Evolutionary conservation across 345 rosid genomes (phyloP).

Genomic region (Boechera stricta): DNA sequence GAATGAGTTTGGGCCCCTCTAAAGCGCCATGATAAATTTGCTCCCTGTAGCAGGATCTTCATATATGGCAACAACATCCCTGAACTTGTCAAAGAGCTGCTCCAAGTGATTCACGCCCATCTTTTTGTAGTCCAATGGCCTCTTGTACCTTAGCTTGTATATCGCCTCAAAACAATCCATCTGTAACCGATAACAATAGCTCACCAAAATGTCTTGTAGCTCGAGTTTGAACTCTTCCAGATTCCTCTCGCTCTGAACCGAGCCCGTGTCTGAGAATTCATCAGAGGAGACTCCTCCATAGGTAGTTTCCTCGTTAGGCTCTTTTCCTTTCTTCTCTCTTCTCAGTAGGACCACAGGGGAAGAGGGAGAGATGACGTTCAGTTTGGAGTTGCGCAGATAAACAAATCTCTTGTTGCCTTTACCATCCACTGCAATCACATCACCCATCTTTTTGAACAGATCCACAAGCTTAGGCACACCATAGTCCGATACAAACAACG

Average conservation of each 20-base stretch:
- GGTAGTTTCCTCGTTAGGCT: constrained; percentile 45
- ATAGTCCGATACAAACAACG: constrained; percentile 79
- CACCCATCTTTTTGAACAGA: constrained; percentile 86
- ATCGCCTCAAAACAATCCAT: constrained; percentile 80
- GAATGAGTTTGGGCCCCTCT: background rate
- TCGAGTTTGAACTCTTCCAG: constrained; percentile 78
- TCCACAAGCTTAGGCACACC: constrained; percentile 78
- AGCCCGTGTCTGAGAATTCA: constrained; percentile 60
- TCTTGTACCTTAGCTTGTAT: constrained; percentile 88
- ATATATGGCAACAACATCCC: constrained; percentile 66
- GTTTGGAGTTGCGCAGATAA: constrained; percentile 68
- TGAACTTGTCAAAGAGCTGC: constrained; percentile 71
- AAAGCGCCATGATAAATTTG: constrained; percentile 57
- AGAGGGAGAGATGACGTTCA: constrained; percentile 57
- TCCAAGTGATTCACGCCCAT: constrained; percentile 74
- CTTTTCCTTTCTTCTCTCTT: constrained; percentile 69
- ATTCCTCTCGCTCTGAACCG: constrained; percentile 43
- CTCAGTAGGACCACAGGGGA: constrained; percentile 52
- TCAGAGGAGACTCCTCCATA: constrained; percentile 64
- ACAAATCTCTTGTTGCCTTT: constrained; percentile 76
- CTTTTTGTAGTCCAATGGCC: constrained; percentile 55
- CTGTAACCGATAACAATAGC: constrained; percentile 75
- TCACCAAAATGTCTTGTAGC: constrained; percentile 85
- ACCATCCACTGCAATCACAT: constrained; percentile 69
- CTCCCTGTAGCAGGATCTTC: constrained; percentile 66